Conservation (phyloP, 2,329 filamentous ascomycete genomes). For the Fusarium longipes region DNA sequence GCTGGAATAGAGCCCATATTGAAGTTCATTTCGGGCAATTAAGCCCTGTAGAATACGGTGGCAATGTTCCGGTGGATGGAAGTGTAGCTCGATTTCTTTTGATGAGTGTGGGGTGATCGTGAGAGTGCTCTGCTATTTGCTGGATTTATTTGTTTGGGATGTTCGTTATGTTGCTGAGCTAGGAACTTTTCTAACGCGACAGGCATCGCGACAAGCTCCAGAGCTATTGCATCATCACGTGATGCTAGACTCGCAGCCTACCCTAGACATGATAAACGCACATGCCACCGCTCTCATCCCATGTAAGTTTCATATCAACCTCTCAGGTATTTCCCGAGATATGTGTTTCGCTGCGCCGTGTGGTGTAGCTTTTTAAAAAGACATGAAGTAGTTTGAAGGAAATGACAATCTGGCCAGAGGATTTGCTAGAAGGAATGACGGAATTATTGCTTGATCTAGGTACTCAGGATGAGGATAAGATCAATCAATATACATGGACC, state of each 20-base stretch:
- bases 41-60: constrained; percentile 29
- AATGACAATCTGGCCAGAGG: too few relatives aligned
- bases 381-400: too few relatives aligned
- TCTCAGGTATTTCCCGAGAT: too few relatives aligned
- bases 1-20: constrained; percentile 50
- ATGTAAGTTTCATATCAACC: too few relatives aligned
- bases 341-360: too few relatives aligned
- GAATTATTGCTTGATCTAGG: too few relatives aligned
- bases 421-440: too few relatives aligned
- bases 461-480: accelerated
- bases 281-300: too few relatives aligned
- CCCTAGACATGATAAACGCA: too few relatives aligned
- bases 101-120: neutral
- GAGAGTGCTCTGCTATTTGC: neutral
- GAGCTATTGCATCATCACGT: constrained; percentile 30
- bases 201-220: constrained; percentile 40
- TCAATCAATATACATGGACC: too few relatives aligned
- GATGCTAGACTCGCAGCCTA: neutral
- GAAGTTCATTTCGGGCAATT: constrained; percentile 35
- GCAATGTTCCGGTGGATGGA: neutral
- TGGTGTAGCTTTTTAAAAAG: too few relatives aligned
- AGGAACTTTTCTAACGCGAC: constrained; percentile 48
- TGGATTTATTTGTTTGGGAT: constrained; percentile 16
- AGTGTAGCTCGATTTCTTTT: neutral
- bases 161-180: constrained; percentile 16